These are phyloP conservation scores for Aspergillus sergii DNA, from an alignment of 2,329 filamentous ascomycete species.

Conservation along the genomic window DNA sequence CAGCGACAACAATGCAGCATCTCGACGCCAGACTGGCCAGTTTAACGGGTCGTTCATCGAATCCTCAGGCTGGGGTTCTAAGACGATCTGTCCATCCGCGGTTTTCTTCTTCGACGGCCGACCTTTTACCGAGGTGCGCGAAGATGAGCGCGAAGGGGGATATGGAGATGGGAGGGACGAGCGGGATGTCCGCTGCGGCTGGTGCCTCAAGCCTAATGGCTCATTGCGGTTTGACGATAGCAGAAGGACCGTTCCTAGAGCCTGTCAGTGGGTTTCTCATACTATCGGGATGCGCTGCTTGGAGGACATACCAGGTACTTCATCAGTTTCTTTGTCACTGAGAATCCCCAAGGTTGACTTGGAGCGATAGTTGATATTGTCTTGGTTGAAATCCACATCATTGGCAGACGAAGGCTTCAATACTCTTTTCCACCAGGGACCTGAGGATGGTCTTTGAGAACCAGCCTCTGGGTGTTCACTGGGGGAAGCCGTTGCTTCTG, in stretches of 20 bases:
- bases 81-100: conserved; percentile 76
- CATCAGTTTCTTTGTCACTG: conserved; percentile 77
- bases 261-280: conserved; percentile 12
- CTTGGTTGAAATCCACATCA: conserved; percentile 10
- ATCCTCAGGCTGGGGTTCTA: conserved; percentile 91
- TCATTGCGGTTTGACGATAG: conserved; percentile 64
- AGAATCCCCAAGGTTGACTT: conserved; percentile 75
- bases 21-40: conserved; percentile 81
- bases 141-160: conserved; percentile 43
- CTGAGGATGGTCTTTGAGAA: neutral
- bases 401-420: conserved; percentile 14
- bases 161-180: conserved; percentile 56
- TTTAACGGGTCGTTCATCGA: conserved; percentile 89
- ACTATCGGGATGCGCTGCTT: neutral
- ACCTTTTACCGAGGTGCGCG: conserved; percentile 27
- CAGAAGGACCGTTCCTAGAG: conserved; percentile 62
- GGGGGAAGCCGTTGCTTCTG: neutral
- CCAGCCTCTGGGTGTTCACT: neutral
- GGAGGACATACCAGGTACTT: conserved; percentile 72
- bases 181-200: conserved; percentile 62
- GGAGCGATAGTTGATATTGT: conserved; percentile 31
- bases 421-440: conserved; percentile 24
- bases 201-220: conserved; percentile 61
- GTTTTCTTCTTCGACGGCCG: conserved; percentile 68
- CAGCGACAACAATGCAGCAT: conserved; percentile 76